These are phyloP conservation scores for Trypanosoma platydactyli DNA, from an alignment of 208 protist genomes.

Conservation along the genomic window DNA sequence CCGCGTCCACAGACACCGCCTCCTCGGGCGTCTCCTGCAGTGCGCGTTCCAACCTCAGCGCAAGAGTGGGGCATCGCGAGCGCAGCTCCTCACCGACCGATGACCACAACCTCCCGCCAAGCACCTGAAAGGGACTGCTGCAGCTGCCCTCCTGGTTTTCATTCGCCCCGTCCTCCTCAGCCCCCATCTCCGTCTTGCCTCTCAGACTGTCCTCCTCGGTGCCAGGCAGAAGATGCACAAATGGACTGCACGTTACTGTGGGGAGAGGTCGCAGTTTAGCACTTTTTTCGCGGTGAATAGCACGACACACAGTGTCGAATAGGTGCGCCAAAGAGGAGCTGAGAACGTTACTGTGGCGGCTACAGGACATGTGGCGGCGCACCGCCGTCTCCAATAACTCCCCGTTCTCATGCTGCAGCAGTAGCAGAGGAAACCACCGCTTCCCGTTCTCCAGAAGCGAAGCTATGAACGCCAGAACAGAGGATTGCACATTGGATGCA, in stretches of 20 bases:
- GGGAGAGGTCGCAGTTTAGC: neutral
- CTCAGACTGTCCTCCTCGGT: slow-evolving; percentile 16
- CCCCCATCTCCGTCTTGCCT: neutral
- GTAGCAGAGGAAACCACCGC: slow-evolving; percentile 6
- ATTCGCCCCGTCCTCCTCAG: neutral
- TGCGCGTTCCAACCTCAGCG: slow-evolving; percentile 32
- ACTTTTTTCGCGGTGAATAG: slow-evolving; percentile 54
- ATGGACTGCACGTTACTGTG: slow-evolving; percentile 9
- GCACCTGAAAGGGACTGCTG: slow-evolving; percentile 26
- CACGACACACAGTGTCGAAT: slow-evolving; percentile 41
- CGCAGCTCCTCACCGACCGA: slow-evolving; percentile 35
- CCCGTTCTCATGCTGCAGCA: slow-evolving; percentile 2
- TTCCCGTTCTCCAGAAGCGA: slow-evolving; percentile 21
- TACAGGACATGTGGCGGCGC: slow-evolving; percentile 39
- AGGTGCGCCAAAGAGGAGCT: slow-evolving; percentile 49
- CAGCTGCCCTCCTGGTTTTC: slow-evolving; percentile 28
- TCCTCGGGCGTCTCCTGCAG: slow-evolving; percentile 69
- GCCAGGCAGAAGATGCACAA: slow-evolving; percentile 12
- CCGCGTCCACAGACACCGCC: slow-evolving; percentile 52
- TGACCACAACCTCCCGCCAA: slow-evolving; percentile 31
- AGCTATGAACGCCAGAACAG: slow-evolving; percentile 44
- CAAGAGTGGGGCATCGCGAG: slow-evolving; percentile 31
- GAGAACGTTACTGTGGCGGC: slow-evolving; percentile 56
- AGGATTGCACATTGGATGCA: slow-evolving; percentile 55
- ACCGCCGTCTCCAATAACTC: slow-evolving; percentile 42